Conservation (phyloP, 257 asterid species). For the Solanum dulcamara region DNA sequence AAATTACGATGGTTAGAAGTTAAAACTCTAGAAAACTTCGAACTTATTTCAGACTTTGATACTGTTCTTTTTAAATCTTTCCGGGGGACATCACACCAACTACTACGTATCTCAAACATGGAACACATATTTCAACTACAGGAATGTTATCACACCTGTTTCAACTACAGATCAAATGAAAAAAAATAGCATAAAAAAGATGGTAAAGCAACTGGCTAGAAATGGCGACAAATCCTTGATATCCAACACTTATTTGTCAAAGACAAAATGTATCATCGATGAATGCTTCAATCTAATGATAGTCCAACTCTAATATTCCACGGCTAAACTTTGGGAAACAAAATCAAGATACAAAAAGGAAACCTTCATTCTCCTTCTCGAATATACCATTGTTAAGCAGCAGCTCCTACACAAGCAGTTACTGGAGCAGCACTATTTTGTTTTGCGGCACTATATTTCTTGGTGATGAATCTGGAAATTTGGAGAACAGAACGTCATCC, state of each 20-base stretch:
- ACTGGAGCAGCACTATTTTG: conserved; percentile 54
- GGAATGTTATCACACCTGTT: neutral
- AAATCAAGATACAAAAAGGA: neutral
- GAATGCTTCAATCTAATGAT: neutral
- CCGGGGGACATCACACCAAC: too few relatives aligned
- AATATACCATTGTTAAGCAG: conserved; percentile 30
- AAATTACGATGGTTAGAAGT: neutral
- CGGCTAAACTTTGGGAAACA: neutral
- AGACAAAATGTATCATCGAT: neutral
- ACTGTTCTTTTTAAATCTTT: too few relatives aligned
- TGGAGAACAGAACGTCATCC: neutral
- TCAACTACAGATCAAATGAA: neutral
- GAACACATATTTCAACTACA: neutral
- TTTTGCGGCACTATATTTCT: conserved; percentile 72
- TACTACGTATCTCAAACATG: neutral
- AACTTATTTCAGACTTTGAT: too few relatives aligned
- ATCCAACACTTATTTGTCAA: neutral
- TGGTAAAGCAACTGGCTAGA: neutral
- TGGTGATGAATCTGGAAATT: conserved; percentile 72
- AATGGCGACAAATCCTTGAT: neutral
- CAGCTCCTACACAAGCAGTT: conserved; percentile 66
- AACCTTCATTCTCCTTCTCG: neutral
- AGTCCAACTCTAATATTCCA: neutral
- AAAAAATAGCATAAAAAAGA: neutral
- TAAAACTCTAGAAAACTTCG: too few relatives aligned